A percentile compares a stretch with the other conserved stretches of the same genome.
phyloP scores from a whole-genome alignment of 768 basidiomycete genomes.

The Phylloporus sp. region DNA sequence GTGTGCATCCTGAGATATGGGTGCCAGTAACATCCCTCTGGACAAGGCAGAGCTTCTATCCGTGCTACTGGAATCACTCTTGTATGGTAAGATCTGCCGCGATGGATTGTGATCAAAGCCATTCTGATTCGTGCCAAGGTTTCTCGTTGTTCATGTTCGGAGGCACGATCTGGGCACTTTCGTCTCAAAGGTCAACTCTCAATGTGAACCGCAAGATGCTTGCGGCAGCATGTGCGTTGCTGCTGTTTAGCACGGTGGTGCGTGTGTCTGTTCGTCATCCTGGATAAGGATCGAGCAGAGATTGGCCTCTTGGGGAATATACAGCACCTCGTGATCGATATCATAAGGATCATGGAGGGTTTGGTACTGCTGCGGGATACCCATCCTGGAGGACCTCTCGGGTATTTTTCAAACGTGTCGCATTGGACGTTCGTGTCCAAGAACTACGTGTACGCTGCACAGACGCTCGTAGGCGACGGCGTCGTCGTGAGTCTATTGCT shows the following conservation, averaged over 20 bases:
- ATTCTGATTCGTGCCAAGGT: slow-evolving; percentile 16
- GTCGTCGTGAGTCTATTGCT: slow-evolving; percentile 22
- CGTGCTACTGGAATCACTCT: slow-evolving; percentile 12
- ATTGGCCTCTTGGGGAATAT: background rate
- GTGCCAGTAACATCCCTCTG: slow-evolving; percentile 1
- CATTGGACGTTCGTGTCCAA: slow-evolving; percentile 29
- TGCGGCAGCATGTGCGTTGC: slow-evolving; percentile 21
- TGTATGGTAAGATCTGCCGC: slow-evolving; percentile 14
- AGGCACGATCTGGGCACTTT: slow-evolving; percentile 26
- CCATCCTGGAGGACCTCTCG: slow-evolving; percentile 16
- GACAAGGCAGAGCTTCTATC: slow-evolving; percentile 22
- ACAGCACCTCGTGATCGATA: slow-evolving; percentile 26
- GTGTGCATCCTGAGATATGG: slow-evolving; percentile 3
- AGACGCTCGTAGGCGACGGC: slow-evolving; percentile 29
- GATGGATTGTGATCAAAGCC: background rate
- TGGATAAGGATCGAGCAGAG: too few relatives aligned
- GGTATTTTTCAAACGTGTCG: slow-evolving; percentile 24
- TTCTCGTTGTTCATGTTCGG: slow-evolving; percentile 35
- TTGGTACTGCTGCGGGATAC: slow-evolving; percentile 19
- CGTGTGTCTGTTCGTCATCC: background rate
- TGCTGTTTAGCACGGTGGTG: slow-evolving; percentile 30
- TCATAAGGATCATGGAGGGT: slow-evolving; percentile 24
- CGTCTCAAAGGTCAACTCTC: background rate
- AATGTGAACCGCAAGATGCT: slow-evolving; percentile 22
- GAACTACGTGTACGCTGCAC: slow-evolving; percentile 19